Base-by-base conservation (phyloP, 2,329 filamentous ascomycete genomes). In the Calcarisporium arbuscula region DNA sequence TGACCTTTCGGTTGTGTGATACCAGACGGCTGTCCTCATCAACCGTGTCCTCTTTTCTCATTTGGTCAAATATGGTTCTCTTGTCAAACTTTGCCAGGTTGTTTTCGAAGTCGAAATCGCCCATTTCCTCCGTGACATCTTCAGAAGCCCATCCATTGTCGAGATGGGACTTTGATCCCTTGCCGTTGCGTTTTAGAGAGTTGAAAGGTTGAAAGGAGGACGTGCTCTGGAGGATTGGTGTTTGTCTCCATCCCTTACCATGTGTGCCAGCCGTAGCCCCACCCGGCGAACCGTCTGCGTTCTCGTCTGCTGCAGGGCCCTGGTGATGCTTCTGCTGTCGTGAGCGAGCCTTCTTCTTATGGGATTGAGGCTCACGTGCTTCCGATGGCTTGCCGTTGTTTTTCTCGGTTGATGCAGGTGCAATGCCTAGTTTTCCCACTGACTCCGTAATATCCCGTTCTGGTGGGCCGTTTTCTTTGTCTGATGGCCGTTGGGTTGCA, bases 21-120 rank as follows among this genome's bases (percentile, higher is more conserved):
- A 95, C 89, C 25, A 98, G 63, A n/a, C 90, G 81, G 44, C 86
- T 85, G 35, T 89, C 82, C 37, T 95, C 89, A n/a, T 89, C 85
- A 8, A 90, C 79, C 19, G 78, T 81, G 49, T 96, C 90, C 37
- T 94, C 86, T 46, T 85, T 86, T 40, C 86, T 74, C 58, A 96
- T 92, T 59, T 95, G 82, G 45, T 90, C 84, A 54, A 98, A 98
- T 8, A 96, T 78, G 2, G 80, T 81, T 36, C 82, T 78, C 64
- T 96, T 96, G 65, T 96, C 89, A 50, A 96, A 96, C 53, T 95
- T 94, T 30, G 86, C 89, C 20, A 96, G 70, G 45, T 88, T 88
- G 35, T 79, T 80, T 49, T 85, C 81, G 51, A 96, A 96, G 58
- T 96, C 90, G 49, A 96, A 96, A 41, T 96, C 92, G 9, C 85